Evolutionary conservation across 2,329 filamentous ascomycete species (phyloP).

Genomic region (Fusarium devonianum): DNA sequence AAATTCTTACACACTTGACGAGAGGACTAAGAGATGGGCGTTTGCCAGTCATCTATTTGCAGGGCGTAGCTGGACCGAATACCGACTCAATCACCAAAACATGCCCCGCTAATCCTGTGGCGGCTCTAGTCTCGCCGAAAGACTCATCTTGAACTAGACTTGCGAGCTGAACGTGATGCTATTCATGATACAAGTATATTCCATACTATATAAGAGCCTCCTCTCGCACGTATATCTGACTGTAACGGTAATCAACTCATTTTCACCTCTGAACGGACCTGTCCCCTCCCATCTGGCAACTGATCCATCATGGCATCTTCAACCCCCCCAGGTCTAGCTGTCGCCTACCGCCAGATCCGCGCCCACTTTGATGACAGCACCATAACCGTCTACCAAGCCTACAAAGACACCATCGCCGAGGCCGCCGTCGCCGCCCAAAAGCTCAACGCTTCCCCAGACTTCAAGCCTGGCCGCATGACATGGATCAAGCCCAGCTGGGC

Average conservation of each 20-base stretch:
- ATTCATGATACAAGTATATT: neutral
- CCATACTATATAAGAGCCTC: neutral
- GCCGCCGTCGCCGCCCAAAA: conserved; percentile 59
- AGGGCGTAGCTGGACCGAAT: too few relatives aligned
- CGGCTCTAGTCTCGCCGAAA: conserved; percentile 20
- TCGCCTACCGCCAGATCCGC: conserved; percentile 59
- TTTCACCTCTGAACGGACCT: too few relatives aligned
- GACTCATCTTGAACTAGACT: conserved; percentile 16
- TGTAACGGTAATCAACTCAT: too few relatives aligned
- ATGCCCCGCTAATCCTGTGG: neutral
- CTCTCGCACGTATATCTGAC: too few relatives aligned
- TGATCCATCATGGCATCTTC: conserved; percentile 26
- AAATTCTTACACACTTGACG: too few relatives aligned
- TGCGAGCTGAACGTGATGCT: neutral
- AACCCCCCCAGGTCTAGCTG: conserved; percentile 11
- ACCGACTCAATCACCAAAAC: conserved; percentile 12
- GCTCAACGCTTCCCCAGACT: conserved; percentile 60
- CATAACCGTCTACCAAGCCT: conserved; percentile 70
- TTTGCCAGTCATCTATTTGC: neutral
- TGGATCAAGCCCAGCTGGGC: conserved; percentile 71
- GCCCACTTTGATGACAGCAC: conserved; percentile 57
- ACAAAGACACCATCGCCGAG: conserved; percentile 59
- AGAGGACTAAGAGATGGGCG: too few relatives aligned
- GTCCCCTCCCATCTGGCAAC: neutral
- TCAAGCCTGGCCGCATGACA: conserved; percentile 64